Evolutionary conservation across 2,329 filamentous ascomycete genomes (phyloP), one percentile per base, ranked within the genome.

Genomic region (Chaetomium sp.): DNA sequence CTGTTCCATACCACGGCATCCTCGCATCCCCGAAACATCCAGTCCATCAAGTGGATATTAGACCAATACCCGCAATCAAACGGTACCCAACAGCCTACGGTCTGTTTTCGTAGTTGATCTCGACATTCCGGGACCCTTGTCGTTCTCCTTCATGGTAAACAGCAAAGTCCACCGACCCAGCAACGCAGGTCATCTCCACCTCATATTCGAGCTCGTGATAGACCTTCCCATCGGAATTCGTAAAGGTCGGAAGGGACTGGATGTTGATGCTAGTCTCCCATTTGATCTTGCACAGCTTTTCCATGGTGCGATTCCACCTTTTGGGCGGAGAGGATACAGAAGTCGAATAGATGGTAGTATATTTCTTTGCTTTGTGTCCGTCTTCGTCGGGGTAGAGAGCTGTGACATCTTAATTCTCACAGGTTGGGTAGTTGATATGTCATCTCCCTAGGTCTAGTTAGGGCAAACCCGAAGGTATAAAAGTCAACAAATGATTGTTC

Each of bases 61-160:
- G 19, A 27, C 19, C 19, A 27, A 27, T 27, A 27, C 19, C 19
- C 19, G 19, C 19, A 27, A 27, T 27, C 19, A 27, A 27, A 27
- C 19, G 19, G 19, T 27, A 27, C 19, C 19, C 19, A 27, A 27
- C 19, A 27, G 19, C 19, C 19, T 27, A 27, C 19, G 19, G 19
- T 27, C 36, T 51, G 37, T 27, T 27, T 19, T 55, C 49, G 9
- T 55, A 48, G 4, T 64, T 55, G 3, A 62, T 51, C 1, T 47
- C 33, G 5, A 64, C 59, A 36, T 62, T 52, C 51, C 57, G 59
- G 1, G 53, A 51, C 0, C 58, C 60, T 14, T 57, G 55, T 4
- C 57, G 52, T 32, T 53, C 56, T 5, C 54, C 57, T 0, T 58
- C 46, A 34, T 61, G 58, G 5, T 61, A 54, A 7, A 64, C 45